Evolutionary conservation across 805 yeast genomes (phyloP), one percentile per base, ranked within the genome.

Genomic region (Ogataea chonburiensis): DNA sequence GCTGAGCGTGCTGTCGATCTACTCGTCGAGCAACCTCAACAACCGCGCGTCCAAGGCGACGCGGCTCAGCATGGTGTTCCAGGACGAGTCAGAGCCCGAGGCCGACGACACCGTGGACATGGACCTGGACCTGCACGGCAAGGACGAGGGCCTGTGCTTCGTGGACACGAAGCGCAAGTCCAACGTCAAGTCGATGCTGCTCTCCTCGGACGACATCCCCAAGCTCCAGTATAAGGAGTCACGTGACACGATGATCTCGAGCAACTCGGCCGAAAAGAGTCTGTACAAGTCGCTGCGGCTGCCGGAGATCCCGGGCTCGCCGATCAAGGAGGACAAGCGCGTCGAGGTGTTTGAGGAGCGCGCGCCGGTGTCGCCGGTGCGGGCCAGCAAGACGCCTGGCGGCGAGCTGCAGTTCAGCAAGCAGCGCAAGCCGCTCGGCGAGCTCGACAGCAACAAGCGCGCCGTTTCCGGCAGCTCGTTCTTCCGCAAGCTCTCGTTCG

Each of bases 1-100:
- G 53, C 64, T 81, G 36, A 79, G 86, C 20, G 83, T 83, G n/a
- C 58, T 83, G 26, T 80, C 88, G 0, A 64, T 81, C 59, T 79
- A 80, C 49, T 81, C 89, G 1, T 77, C 88, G 3, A 77, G 73
- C 40, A 65, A 61, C 48, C 13, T 43, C 40, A 14, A 47, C 34
- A 36, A 42, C 29, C 42, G 53, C 37, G 19, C 22, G 15, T 47
- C 53, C 10, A 56, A 53, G 36, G 28, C 46, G 13, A 46, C 60
- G 5, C 50, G 63, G 32, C 26, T 53, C 27, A 55, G 60, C 40
- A 48, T 57, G 60, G 39, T 56, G 18, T 47, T 49, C 31, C 42
- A 52, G 27, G 57, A 55, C 34, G 33, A 28, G 3, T 19, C 30
- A n/a, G n/a, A n/a, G n/a, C n/a, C n/a, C 34, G 57, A 48, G 4